Evolutionary conservation across 129 eudicot genomes (phyloP).

Genomic region (Helichrysum umbraculigerum): DNA sequence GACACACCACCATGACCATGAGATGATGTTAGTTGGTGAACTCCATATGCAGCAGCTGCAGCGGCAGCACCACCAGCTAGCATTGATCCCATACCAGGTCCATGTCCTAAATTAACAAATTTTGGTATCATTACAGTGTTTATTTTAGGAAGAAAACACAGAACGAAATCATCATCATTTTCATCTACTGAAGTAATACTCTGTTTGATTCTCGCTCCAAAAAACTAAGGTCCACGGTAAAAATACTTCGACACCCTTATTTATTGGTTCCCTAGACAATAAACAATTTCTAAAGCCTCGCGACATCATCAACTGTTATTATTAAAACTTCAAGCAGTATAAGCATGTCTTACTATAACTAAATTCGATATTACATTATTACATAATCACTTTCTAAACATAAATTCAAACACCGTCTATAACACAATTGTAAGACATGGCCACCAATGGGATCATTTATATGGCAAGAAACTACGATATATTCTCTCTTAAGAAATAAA

Average conservation of each 20-base stretch:
- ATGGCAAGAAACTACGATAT: neutral
- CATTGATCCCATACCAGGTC: constrained; percentile 53
- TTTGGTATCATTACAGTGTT: neutral
- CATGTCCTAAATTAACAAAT: constrained; percentile 45
- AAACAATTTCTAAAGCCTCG: neutral
- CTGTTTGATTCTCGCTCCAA: neutral
- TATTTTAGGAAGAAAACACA: neutral
- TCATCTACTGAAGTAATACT: neutral
- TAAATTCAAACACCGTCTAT: neutral
- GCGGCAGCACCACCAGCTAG: constrained; percentile 81
- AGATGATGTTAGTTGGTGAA: constrained; percentile 46
- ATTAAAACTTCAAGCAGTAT: neutral
- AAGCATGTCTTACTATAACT: neutral
- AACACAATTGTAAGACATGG: neutral
- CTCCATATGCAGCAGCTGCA: constrained; percentile 68
- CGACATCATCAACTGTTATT: neutral
- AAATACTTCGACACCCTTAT: neutral
- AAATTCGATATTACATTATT: neutral
- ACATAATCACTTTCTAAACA: neutral
- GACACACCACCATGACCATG: constrained; percentile 28
- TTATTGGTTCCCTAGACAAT: neutral
- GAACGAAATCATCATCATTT: neutral
- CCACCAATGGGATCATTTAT: neutral
- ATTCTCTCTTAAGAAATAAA: neutral
- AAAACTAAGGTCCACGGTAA: neutral